Conservation (phyloP, 257 asterid genomes). For the Solanum arcanum region DNA sequence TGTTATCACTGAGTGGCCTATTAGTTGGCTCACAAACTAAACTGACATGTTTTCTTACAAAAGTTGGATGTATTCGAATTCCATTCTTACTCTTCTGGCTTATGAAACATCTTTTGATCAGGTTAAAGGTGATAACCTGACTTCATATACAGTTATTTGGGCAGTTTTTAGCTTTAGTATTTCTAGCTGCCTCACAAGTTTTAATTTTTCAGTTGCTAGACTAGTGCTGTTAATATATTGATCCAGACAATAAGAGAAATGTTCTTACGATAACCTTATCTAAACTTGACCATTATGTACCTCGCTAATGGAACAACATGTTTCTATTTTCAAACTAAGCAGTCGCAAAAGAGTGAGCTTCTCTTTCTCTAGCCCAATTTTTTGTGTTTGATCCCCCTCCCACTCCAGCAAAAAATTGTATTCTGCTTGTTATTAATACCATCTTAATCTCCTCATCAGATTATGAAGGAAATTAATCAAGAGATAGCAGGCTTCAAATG, state of each 20-base stretch:
- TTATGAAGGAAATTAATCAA: conserved; percentile 76
- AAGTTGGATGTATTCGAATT: background rate
- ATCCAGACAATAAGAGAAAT: background rate
- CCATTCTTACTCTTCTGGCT: background rate
- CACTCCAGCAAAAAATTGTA: background rate
- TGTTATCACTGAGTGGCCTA: background rate
- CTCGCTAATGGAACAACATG: background rate
- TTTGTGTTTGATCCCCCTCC: background rate
- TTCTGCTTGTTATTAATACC: background rate
- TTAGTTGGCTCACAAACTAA: background rate
- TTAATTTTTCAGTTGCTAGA: background rate
- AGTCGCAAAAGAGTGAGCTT: background rate
- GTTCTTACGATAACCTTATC: background rate
- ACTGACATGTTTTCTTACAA: background rate
- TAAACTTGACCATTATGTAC: background rate
- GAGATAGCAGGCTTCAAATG: conserved; percentile 73
- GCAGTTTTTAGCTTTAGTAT: background rate
- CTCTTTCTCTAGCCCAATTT: background rate
- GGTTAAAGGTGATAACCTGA: background rate
- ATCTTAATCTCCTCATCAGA: conserved; percentile 28
- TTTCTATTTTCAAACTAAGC: background rate
- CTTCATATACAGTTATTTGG: background rate
- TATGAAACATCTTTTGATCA: no score
- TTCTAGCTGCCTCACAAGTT: background rate
- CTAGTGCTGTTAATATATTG: background rate